Base-by-base conservation (phyloP, 768 basidiomycete genomes). In the Amanita pseudoporphyria region DNA sequence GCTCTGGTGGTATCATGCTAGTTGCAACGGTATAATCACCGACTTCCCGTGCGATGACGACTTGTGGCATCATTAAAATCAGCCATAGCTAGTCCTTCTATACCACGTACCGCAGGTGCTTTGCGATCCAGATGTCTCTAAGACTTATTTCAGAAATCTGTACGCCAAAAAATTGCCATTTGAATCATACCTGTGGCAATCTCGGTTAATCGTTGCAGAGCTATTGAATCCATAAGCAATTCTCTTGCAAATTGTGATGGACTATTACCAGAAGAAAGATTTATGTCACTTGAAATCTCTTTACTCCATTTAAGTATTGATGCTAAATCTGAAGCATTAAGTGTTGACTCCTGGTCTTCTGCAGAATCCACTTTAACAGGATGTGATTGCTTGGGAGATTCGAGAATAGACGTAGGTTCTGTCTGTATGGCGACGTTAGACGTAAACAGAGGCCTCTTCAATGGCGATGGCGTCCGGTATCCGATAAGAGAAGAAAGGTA, bases 221-320 rank as follows among this genome's bases (percentile, higher is more conserved):
- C 83, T 76, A 43, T 3, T 53, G 18, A 26, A 32, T 33, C 1
- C 16, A 28, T 46, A 24, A 54, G 32, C 13, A 40, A 22, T 16
- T 9, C 32, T 1, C 28, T 41, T 43, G 40, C 7, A 40, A 7
- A 7, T 30, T n/a, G 24, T 2, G 10, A 24, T 14, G n/a, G n/a
- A 18, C 19, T 31, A 14, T 47, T 54, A 76, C 80, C 78, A 47
- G 81, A 80, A 35, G 76, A 76, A 18, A 85, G 63, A 54, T 84
- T 82, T 36, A 85, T 83, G 60, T 84, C 82, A 32, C 80, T 78
- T 0, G 83, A 82, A 12, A 87, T 84, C 47, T 82, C 79, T 60
- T 83, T 82, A 56, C 80, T 84, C 78, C 82, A 84, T 56, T 79
- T 82, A 28, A 86, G 68, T 44, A 87, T 84, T 0, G 81, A 78